Conservation (phyloP, 139 green algal genomes). For the Asterochloris sp. region DNA sequence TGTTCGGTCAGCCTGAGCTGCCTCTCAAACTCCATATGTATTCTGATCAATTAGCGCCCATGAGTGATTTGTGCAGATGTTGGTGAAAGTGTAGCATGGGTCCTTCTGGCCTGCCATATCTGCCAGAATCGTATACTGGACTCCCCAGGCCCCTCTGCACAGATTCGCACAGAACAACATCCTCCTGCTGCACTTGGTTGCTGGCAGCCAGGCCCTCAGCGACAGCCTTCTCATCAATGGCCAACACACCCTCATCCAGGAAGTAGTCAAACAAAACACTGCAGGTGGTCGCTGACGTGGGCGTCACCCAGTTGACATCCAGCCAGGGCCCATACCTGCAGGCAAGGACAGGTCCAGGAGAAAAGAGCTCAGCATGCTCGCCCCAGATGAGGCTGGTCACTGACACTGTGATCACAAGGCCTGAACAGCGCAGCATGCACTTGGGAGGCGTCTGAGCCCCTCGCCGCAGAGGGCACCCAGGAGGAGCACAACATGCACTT, state of each 20-base stretch:
- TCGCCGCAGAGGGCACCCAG: too few species aligned
- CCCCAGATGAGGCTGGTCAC: neutral
- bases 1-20: too few species aligned
- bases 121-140: slow-evolving; percentile 36
- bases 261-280: slow-evolving; percentile 22
- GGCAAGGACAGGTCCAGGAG: too few species aligned
- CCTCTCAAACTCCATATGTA: too few species aligned
- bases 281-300: slow-evolving; percentile 28
- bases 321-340: slow-evolving; percentile 51
- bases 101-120: slow-evolving; percentile 46
- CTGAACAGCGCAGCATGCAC: too few species aligned
- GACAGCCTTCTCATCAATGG: neutral
- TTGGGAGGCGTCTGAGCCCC: too few species aligned
- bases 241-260: neutral
- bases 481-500: too few species aligned
- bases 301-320: slow-evolving; percentile 53
- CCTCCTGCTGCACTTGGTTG: slow-evolving; percentile 51
- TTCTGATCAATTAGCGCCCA: too few species aligned
- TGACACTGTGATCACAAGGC: too few species aligned
- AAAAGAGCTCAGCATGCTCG: neutral
- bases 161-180: slow-evolving; percentile 46
- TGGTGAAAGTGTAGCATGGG: slow-evolving; percentile 60
- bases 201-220: slow-evolving; percentile 4
- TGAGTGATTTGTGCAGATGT: slow-evolving; percentile 20
- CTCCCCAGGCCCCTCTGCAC: slow-evolving; percentile 50